Percentiles rank a stretch among this genome's conserved stretches.
Evolutionary conservation across 192 early-diverging fungal genomes (phyloP).

Genomic region (Podila minutissima): DNA sequence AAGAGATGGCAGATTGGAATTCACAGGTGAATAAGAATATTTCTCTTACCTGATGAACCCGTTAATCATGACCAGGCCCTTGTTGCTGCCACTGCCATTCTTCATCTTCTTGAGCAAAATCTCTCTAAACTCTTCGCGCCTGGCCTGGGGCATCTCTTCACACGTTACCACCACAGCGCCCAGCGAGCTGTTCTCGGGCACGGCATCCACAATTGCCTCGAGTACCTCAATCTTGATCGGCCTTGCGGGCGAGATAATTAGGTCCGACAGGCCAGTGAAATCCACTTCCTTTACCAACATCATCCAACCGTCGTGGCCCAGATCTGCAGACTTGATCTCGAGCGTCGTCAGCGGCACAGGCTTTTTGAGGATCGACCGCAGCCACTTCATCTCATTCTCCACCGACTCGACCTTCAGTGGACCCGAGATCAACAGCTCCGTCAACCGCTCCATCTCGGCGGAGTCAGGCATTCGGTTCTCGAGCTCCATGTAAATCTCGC

Average conservation of each 20-base stretch:
- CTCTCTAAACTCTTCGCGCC: constrained; percentile 1
- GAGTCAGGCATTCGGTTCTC: constrained; percentile 20
- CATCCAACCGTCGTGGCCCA: constrained; percentile 48
- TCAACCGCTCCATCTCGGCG: constrained; percentile 9
- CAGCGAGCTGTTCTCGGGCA: constrained; percentile 18
- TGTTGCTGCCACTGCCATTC: not conserved
- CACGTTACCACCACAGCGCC: not conserved
- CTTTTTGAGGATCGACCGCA: constrained; percentile 20
- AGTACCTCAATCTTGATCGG: constrained; percentile 27
- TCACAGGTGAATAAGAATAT: too few species aligned
- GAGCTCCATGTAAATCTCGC: constrained; percentile 17
- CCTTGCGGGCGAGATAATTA: constrained; percentile 17
- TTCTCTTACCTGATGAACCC: not conserved
- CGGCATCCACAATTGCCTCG: constrained; percentile 17
- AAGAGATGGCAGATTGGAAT: not conserved
- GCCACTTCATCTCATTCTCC: constrained; percentile 37
- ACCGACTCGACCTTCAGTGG: constrained; percentile 16
- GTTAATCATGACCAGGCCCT: not conserved
- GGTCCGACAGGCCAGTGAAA: constrained; percentile 23
- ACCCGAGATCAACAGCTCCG: constrained; percentile 19
- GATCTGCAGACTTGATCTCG: constrained; percentile 25
- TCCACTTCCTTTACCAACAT: constrained; percentile 33
- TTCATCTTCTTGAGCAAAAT: not conserved
- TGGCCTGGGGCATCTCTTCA: not conserved
- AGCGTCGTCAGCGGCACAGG: constrained; percentile 16